A percentile compares a stretch with the other conserved stretches of the same genome.
Conservation (phyloP, 208 protist genomes). For the Leishmania turanica region DNA sequence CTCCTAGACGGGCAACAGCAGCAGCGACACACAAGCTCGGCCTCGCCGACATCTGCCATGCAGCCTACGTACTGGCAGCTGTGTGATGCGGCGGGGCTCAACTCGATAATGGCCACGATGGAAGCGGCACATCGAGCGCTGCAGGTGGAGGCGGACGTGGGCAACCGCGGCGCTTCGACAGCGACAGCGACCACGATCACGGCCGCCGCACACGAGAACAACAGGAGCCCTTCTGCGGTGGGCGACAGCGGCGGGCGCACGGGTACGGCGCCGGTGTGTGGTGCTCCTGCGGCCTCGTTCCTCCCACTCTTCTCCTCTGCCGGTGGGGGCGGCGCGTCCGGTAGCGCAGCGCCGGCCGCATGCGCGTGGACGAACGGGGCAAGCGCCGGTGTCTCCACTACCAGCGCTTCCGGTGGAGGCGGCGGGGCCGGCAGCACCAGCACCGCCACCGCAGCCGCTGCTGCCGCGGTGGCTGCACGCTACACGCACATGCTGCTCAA, state of each 20-base stretch:
- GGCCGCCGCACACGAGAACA: slow-evolving; percentile 1
- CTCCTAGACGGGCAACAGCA: not conserved
- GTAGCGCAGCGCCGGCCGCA: not conserved
- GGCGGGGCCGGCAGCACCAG: not conserved
- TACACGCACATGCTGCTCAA: slow-evolving; percentile 45
- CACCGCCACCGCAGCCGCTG: slow-evolving; percentile 4
- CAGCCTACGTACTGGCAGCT: slow-evolving; percentile 25
- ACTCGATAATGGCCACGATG: slow-evolving; percentile 24
- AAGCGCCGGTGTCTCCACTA: not conserved
- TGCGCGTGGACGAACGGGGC: not conserved
- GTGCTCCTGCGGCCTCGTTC: not conserved
- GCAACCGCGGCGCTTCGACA: slow-evolving; percentile 3
- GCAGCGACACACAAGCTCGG: not conserved
- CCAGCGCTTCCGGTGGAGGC: not conserved
- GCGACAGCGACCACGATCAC: not conserved
- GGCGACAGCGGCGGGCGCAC: not conserved
- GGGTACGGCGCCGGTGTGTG: not conserved
- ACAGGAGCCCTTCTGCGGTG: not conserved
- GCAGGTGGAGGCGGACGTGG: slow-evolving; percentile 13
- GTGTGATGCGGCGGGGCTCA: slow-evolving; percentile 21
- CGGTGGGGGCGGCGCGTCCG: not conserved
- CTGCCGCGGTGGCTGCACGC: slow-evolving; percentile 9
- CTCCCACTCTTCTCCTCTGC: not conserved
- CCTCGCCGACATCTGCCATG: not conserved
- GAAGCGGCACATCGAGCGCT: slow-evolving; percentile 22